phyloP scores from a whole-genome alignment of 2,329 filamentous ascomycete species.

The Neofusicoccum sp. region DNA sequence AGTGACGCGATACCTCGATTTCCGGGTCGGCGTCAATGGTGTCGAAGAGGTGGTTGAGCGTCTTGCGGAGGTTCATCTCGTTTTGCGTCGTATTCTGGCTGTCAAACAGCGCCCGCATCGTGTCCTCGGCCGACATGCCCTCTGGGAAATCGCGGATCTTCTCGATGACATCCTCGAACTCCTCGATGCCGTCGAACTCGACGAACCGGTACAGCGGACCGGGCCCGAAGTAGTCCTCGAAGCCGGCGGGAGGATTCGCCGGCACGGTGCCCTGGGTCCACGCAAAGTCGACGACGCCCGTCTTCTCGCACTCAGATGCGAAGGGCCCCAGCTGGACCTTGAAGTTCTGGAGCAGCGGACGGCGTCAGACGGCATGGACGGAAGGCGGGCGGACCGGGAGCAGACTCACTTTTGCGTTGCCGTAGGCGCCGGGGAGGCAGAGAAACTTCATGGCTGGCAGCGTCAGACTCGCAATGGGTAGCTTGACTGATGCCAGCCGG shows the following conservation, averaged over 20 bases:
- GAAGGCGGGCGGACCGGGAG: background rate
- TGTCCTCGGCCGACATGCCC: slow-evolving; percentile 57
- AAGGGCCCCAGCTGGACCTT: slow-evolving; percentile 57
- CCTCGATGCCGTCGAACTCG: slow-evolving; percentile 40
- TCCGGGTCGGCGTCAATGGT: slow-evolving; percentile 49
- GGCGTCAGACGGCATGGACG: too few relatives aligned
- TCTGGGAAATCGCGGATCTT: slow-evolving; percentile 59
- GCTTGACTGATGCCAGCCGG: background rate
- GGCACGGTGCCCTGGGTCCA: slow-evolving; percentile 51
- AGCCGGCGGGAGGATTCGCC: slow-evolving; percentile 56
- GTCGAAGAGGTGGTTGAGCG: slow-evolving; percentile 41
- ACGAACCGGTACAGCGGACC: slow-evolving; percentile 61
- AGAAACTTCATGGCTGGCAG: slow-evolving; percentile 56
- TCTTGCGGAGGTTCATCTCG: slow-evolving; percentile 27
- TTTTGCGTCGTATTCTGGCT: slow-evolving; percentile 36
- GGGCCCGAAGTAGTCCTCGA: slow-evolving; percentile 60
- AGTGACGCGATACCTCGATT: background rate
- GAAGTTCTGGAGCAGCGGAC: slow-evolving; percentile 51
- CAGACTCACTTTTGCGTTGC: slow-evolving; percentile 55
- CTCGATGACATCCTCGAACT: slow-evolving; percentile 51
- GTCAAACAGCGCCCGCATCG: slow-evolving; percentile 55
- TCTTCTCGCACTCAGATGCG: slow-evolving; percentile 51
- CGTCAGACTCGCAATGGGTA: background rate
- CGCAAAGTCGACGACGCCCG: slow-evolving; percentile 51
- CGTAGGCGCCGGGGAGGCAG: slow-evolving; percentile 61